A percentile compares a stretch with the other conserved stretches of the same genome.
Conservation (phyloP, 352 stramenopile genomes). For the Hyaloperonospora arabidopsidis region DNA sequence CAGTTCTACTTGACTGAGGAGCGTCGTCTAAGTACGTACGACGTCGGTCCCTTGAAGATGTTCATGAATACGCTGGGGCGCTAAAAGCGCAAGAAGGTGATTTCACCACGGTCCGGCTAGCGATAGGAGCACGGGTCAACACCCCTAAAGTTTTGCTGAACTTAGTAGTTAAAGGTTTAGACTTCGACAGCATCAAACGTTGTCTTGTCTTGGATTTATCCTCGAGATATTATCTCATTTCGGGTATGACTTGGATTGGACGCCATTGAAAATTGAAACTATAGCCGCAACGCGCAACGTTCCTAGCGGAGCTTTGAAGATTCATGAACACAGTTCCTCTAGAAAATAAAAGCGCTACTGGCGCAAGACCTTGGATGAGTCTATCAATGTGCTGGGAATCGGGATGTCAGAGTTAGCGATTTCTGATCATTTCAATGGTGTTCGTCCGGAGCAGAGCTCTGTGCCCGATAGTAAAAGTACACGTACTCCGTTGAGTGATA, state of each 20-base stretch:
- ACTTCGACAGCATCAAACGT: slow-evolving; percentile 12
- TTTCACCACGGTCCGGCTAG: slow-evolving; percentile 3
- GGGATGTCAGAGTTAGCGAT: not conserved
- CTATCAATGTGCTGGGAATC: not conserved
- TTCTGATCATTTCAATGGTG: not conserved
- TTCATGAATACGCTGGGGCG: no score
- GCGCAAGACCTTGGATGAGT: not conserved
- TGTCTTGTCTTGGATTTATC: slow-evolving; percentile 10
- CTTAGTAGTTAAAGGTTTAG: slow-evolving; percentile 2
- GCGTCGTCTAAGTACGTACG: slow-evolving; percentile 5
- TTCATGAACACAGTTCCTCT: not conserved
- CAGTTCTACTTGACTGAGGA: slow-evolving; percentile 3
- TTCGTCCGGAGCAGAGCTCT: not conserved
- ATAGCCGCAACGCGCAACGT: no score
- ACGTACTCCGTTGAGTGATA: no score
- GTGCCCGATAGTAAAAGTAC: not conserved
- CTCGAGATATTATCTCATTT: slow-evolving; percentile 16
- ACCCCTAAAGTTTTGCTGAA: not conserved
- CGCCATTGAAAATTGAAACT: slow-evolving; percentile 8
- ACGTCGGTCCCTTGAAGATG: not conserved
- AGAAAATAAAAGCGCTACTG: slow-evolving; percentile 7
- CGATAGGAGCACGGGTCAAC: not conserved
- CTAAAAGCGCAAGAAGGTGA: not conserved
- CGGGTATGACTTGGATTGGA: slow-evolving; percentile 10
- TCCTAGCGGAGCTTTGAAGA: no score